phyloP scores from a whole-genome alignment of 2,329 filamentous ascomycete species.

The Cladophialophora psammophila region DNA sequence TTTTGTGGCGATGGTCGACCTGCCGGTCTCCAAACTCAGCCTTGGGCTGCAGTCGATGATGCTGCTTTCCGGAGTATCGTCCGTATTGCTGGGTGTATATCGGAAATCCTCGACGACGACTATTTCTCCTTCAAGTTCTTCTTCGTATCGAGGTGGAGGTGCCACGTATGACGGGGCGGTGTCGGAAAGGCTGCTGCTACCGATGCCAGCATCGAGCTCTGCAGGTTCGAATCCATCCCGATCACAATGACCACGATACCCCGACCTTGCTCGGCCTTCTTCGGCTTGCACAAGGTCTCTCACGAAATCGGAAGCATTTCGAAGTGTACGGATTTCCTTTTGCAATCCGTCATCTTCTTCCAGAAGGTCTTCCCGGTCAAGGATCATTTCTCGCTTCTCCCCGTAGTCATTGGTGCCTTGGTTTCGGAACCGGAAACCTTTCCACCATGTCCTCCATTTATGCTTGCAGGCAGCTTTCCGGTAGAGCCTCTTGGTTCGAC shows the following conservation, averaged over 20 bases:
- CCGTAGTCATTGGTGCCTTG: slow-evolving; percentile 54
- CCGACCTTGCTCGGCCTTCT: slow-evolving; percentile 40
- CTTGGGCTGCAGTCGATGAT: slow-evolving; percentile 51
- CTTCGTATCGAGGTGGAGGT: slow-evolving; percentile 53
- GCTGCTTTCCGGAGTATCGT: slow-evolving; percentile 50
- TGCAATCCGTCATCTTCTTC: slow-evolving; percentile 57
- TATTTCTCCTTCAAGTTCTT: slow-evolving; percentile 47
- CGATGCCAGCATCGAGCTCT: slow-evolving; percentile 35
- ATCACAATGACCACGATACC: slow-evolving; percentile 11
- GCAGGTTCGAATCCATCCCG: slow-evolving; percentile 24
- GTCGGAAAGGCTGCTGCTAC: slow-evolving; percentile 32
- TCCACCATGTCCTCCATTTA: slow-evolving; percentile 60
- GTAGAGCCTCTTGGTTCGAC: slow-evolving; percentile 60
- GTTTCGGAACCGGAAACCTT: slow-evolving; percentile 45
- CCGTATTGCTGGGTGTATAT: slow-evolving; percentile 44
- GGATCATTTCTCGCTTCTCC: slow-evolving; percentile 59
- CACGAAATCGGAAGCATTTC: slow-evolving; percentile 62
- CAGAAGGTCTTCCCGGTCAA: slow-evolving; percentile 55
- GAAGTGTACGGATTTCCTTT: slow-evolving; percentile 59
- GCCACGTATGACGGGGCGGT: slow-evolving; percentile 39
- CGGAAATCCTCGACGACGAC: slow-evolving; percentile 54
- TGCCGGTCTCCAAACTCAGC: slow-evolving; percentile 50
- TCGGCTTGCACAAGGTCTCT: slow-evolving; percentile 55
- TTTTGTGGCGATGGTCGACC: slow-evolving; percentile 35
- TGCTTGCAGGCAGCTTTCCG: slow-evolving; percentile 61